Evolutionary conservation across 176 grass and related monocot species (phyloP).

Genomic region (Puya raimondii): DNA sequence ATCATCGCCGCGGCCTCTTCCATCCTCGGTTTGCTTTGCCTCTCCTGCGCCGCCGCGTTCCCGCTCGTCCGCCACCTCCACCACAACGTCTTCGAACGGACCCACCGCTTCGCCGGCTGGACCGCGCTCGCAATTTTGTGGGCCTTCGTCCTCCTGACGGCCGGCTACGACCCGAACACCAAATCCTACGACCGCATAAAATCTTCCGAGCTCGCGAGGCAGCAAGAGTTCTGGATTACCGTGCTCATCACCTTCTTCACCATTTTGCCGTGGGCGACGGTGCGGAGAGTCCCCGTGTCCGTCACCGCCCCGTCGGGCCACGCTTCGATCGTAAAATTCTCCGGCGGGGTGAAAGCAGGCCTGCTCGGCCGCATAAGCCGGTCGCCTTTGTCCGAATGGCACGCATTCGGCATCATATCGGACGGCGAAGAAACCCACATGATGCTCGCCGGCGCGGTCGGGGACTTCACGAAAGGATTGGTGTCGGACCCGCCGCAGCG

Average conservation of each 20-base stretch:
- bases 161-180: conserved; percentile 27
- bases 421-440: conserved; percentile 24
- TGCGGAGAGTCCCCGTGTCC: conserved; percentile 39
- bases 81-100: conserved; percentile 74
- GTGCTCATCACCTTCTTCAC: conserved; percentile 55
- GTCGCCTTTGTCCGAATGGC: conserved; percentile 69
- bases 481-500: conserved; percentile 31
- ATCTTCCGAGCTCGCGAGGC: conserved; percentile 11
- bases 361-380: conserved; percentile 66
- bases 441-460: conserved; percentile 68
- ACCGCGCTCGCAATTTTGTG: conserved; percentile 48
- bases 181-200: conserved; percentile 36
- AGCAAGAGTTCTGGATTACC: conserved; percentile 48
- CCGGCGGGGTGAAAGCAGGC: conserved; percentile 39
- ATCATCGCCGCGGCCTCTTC: conserved; percentile 35
- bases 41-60: conserved; percentile 53
- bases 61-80: conserved; percentile 71
- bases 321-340: conserved; percentile 52
- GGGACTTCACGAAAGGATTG: conserved; percentile 51
- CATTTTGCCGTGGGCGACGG: conserved; percentile 51
- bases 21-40: conserved; percentile 37
- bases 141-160: conserved; percentile 46
- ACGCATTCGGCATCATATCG: conserved; percentile 76
- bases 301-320: conserved; percentile 44
- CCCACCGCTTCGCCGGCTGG: conserved; percentile 73